Evolutionary conservation across 768 basidiomycete genomes (phyloP).

Genomic region (Boletus reticulatus): DNA sequence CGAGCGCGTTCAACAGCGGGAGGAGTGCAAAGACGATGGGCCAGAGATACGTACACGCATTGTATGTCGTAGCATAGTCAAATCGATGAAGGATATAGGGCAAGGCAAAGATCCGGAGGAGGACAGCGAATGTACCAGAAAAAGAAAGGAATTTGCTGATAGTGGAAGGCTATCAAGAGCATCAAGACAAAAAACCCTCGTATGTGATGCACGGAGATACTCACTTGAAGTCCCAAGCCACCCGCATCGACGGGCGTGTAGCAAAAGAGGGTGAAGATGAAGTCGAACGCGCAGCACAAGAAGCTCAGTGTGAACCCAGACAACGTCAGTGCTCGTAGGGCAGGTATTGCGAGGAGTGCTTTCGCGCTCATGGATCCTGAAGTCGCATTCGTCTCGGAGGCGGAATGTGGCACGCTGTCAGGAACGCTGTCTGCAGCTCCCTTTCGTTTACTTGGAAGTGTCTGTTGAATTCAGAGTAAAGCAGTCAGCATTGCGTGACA

Average conservation of each 20-base stretch:
- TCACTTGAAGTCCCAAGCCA: conserved; percentile 53
- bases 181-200: neutral
- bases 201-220: neutral
- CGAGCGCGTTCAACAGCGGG: conserved; percentile 3
- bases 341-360: conserved; percentile 44
- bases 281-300: conserved; percentile 54
- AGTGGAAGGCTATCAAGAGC: conserved; percentile 40
- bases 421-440: too few relatives aligned
- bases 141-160: conserved; percentile 57
- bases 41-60: conserved; percentile 5
- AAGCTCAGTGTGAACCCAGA: conserved; percentile 51
- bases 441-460: too few relatives aligned
- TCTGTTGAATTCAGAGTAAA: too few relatives aligned
- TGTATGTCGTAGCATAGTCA: conserved; percentile 4
- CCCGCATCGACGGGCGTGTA: conserved; percentile 54
- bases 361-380: conserved; percentile 21
- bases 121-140: conserved; percentile 44
- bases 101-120: conserved; percentile 48
- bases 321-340: conserved; percentile 46
- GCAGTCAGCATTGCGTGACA: too few relatives aligned
- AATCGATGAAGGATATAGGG: conserved; percentile 29
- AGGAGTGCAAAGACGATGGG: neutral
- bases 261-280: conserved; percentile 60
- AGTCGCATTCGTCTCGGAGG: too few relatives aligned
- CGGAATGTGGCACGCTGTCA: too few relatives aligned